Base-by-base conservation (phyloP, 805 yeast genomes). In the Komagataella pseudopastoris region DNA sequence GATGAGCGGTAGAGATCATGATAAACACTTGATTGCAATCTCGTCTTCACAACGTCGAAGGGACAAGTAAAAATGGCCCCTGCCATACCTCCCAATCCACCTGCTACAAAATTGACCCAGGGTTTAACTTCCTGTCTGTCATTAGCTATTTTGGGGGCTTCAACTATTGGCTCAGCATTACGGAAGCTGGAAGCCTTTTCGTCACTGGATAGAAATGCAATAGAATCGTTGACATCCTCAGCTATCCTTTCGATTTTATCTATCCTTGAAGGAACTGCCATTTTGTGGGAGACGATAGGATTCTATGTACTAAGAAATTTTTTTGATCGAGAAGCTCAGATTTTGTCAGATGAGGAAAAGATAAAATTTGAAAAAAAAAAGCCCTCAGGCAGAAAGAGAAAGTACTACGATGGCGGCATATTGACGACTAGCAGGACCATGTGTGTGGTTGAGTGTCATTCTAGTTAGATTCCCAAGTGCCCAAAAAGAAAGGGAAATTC, bases 11-110 rank as follows among this genome's bases (percentile, higher is more conserved):
- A 85, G 10, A 76, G 66, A 6, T 73, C 68, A 56, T 76, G 77
- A 59, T 84, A 90, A 6, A 84, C 87, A 61, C 89, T 96, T 54
- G 96, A 85, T 65, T 93, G 99, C 51, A 93, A 70, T 60, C 99
- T 76, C 0, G 99, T 93, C 63, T 93, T 93, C 44, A 93, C 96
- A 49, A 93, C 95, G 66, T 90, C 99, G 55, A 93, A 78, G 1
- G 99, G 99, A 59, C 96, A 84, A 0, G 99, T 93, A 51, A 81
- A 82, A 2, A 91, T 69, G 1, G 99, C 96, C 23, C 99, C 99
- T 30, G 91, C 87, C 97, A 93, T 93, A 14, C 99, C 99, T 39
- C 97, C 99, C 23, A 87, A 64, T 12, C 96, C 95, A 50, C 93
- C 95, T 10, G 95, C 90, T n/a, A 86, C 86, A 62, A 86, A 86